A percentile compares a stretch with the other conserved stretches of the same genome.
Evolutionary conservation across 345 rosid species (phyloP).

Genomic region (Corymbia maculata): DNA sequence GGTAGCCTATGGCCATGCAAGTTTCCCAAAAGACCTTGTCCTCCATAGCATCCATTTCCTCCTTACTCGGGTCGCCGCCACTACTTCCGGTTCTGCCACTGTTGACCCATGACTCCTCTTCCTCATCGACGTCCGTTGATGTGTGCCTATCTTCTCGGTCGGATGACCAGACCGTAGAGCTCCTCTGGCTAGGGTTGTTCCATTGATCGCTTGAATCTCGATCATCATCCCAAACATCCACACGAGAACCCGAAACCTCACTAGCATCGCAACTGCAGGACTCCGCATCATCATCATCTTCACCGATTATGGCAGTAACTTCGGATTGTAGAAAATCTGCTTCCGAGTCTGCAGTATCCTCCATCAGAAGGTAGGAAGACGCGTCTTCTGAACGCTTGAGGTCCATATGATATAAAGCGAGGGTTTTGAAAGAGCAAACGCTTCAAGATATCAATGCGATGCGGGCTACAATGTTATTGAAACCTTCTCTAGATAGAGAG

Average conservation of each 20-base stretch:
- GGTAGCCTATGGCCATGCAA: slow-evolving; percentile 52
- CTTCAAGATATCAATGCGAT: background rate
- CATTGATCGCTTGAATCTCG: background rate
- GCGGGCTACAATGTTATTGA: background rate
- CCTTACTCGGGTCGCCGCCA: slow-evolving; percentile 8
- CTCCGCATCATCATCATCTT: slow-evolving; percentile 39
- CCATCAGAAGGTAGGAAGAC: slow-evolving; percentile 31
- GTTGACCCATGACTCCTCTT: slow-evolving; percentile 3
- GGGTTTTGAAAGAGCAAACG: background rate
- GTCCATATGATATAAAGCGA: background rate
- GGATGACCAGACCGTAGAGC: background rate
- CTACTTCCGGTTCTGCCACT: background rate
- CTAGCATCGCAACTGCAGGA: slow-evolving; percentile 31
- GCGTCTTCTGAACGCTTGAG: slow-evolving; percentile 6
- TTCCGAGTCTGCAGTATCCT: slow-evolving; percentile 49
- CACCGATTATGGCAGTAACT: background rate
- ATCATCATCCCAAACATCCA: background rate
- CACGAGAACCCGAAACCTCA: background rate
- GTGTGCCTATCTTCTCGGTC: background rate
- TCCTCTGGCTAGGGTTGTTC: background rate
- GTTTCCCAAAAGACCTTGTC: slow-evolving; percentile 59
- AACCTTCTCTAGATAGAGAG: background rate
- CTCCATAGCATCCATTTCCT: slow-evolving; percentile 38
- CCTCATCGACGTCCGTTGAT: slow-evolving; percentile 4
- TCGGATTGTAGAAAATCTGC: slow-evolving; percentile 1